Conservation (phyloP, 345 rosid species). For the Angophora floribunda region DNA sequence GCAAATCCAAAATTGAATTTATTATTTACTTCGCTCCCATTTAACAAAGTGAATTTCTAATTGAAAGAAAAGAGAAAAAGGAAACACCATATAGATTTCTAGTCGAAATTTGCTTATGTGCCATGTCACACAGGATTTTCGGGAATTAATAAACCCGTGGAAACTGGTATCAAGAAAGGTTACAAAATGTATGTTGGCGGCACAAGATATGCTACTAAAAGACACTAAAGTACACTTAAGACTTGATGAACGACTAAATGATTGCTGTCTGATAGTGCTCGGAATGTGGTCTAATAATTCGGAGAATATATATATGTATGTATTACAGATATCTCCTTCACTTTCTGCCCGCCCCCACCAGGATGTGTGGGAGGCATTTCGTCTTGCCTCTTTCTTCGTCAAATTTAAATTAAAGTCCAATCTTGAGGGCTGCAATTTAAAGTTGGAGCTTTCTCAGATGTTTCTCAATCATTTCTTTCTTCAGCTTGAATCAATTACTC, state of each 20-base stretch:
- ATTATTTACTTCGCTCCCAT: not conserved
- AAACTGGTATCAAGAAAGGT: not conserved
- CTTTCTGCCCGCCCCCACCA: not conserved
- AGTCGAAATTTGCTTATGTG: not conserved
- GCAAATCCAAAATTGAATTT: not conserved
- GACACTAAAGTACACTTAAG: not conserved
- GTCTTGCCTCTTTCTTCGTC: not conserved
- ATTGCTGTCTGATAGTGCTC: not conserved
- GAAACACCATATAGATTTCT: not conserved
- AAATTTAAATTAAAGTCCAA: not conserved
- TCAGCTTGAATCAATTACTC: not conserved
- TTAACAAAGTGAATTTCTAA: not conserved
- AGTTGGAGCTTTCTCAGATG: not conserved
- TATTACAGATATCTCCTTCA: not conserved
- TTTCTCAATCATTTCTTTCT: not conserved
- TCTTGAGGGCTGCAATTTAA: not conserved
- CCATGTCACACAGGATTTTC: not conserved
- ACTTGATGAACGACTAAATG: not conserved
- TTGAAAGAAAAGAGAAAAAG: not conserved
- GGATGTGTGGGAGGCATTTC: not conserved
- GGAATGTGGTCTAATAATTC: not conserved
- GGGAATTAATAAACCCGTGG: not conserved
- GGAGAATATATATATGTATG: not conserved
- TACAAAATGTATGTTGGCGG: not conserved
- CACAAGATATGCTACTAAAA: not conserved